Base-by-base conservation (phyloP, 2,329 filamentous ascomycete species). In the Davidsoniella neocaledoniae region DNA sequence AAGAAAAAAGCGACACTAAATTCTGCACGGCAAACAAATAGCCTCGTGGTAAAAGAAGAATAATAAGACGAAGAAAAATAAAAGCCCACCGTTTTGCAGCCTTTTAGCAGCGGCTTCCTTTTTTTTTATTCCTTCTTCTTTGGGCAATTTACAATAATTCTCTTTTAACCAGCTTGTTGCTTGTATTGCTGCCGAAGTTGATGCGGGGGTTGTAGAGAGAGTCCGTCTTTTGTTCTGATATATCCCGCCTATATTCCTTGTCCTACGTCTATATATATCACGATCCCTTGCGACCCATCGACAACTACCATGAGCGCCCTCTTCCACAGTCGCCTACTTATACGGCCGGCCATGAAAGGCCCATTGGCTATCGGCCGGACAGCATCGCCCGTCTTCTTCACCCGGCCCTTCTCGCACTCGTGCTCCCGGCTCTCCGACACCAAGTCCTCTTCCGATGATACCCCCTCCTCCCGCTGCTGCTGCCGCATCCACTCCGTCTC, bases 321-420 rank as follows among this genome's bases (percentile, higher is more conserved):
- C 44, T 49, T 49, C 42, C 33, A 43, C 36, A 48, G 47, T 39
- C 48, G 50, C 29, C 48, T 54, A 3, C 45, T 52, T 39, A 23
- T 46, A 37, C 50, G 50, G 41, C 50, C 52, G 14, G 17, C 39
- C 48, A 43, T 54, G 10, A 47, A 47, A 16, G 26, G 43, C 25
- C 46, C 49, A n/a, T 33, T 29, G 46, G 40, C 40, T 36, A 41
- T 48, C 29, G 5, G 42, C 16, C 26, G 21, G 8, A 23, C 50
- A 41, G 29, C 29, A 10, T 17, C 33, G 17, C 46, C 52, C 49
- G 19, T 41, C 50, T 26, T 52, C 46, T 33, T 37, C 50, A 25
- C 52, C 48, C 37, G 53, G 55, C 53, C 54, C 57, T 52, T 58
- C 52, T 53, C 42, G 21, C 46, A 53, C 52, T 51, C 55, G 43